These are phyloP conservation scores for Paragyromitra xinjiangensis DNA, from an alignment of 495 filamentous ascomycete genomes.

Conservation along the genomic window DNA sequence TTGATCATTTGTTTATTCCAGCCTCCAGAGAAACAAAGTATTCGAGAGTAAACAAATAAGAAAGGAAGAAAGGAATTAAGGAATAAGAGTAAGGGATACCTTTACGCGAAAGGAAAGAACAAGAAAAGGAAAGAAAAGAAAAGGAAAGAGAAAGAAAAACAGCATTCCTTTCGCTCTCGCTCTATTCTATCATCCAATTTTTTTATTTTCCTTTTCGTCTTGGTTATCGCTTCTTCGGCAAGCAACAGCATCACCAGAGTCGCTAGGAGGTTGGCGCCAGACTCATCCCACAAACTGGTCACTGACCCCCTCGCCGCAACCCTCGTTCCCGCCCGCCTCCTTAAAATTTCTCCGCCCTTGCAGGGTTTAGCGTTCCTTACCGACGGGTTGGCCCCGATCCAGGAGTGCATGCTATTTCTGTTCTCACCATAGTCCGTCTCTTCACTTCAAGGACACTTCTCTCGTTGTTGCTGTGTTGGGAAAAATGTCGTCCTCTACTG, in stretches of 20 bases:
- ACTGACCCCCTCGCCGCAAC: slow-evolving; percentile 48
- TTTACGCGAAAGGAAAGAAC: slow-evolving; percentile 6
- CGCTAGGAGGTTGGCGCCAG: slow-evolving; percentile 47
- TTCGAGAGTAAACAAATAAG: slow-evolving; percentile 21
- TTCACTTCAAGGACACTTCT: slow-evolving; percentile 51
- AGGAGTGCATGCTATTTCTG: slow-evolving; percentile 53
- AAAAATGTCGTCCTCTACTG: slow-evolving; percentile 53
- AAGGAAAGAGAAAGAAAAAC: slow-evolving; percentile 22
- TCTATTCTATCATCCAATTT: slow-evolving; percentile 16
- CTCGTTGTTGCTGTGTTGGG: slow-evolving; percentile 36
- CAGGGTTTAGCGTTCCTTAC: slow-evolving; percentile 53
- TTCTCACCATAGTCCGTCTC: slow-evolving; percentile 47
- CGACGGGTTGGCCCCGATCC: slow-evolving; percentile 45
- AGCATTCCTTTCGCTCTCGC: slow-evolving; percentile 39
- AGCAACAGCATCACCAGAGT: slow-evolving; percentile 36
- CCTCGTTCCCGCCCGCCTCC: slow-evolving; percentile 53
- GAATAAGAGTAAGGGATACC: slow-evolving; percentile 38
- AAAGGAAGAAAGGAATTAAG: slow-evolving; percentile 11
- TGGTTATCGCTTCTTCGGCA: slow-evolving; percentile 35
- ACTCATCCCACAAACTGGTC: slow-evolving; percentile 49
- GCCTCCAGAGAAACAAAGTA: not conserved
- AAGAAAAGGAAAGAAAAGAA: slow-evolving; percentile 8
- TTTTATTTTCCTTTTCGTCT: slow-evolving; percentile 17
- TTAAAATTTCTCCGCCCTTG: slow-evolving; percentile 54
- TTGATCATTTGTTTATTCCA: slow-evolving; percentile 12